phyloP scores from a whole-genome alignment of 2,329 filamentous ascomycete genomes.

The Parascedosporium putredinis region DNA sequence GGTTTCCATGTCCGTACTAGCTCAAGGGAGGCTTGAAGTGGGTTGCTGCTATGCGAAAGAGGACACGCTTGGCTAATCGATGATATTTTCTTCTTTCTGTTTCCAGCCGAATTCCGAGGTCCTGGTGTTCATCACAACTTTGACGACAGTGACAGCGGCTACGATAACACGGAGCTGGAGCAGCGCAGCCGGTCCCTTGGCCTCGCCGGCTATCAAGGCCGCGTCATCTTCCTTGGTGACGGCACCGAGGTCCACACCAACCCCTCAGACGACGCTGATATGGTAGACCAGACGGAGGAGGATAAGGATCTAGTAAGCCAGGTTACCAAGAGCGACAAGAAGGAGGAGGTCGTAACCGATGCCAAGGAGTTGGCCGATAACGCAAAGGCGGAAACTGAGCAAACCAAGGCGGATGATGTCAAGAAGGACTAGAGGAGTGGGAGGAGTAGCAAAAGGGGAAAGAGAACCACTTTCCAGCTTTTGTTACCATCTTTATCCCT shows the following conservation, averaged over 20 bases:
- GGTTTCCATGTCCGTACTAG: no score
- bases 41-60: neutral
- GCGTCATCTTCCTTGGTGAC: conserved; percentile 91
- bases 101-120: conserved; percentile 71
- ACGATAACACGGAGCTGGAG: conserved; percentile 63
- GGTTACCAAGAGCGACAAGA: conserved; percentile 50
- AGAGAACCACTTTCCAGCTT: neutral
- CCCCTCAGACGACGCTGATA: conserved; percentile 70
- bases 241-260: conserved; percentile 87
- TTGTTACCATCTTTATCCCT: no score
- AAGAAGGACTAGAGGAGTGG: neutral
- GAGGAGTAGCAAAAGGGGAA: no score
- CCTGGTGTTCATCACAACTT: conserved; percentile 74
- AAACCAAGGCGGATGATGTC: conserved; percentile 8
- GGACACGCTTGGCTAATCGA: neutral
- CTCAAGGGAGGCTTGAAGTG: no score
- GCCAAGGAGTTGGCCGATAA: conserved; percentile 16
- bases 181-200: conserved; percentile 47
- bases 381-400: conserved; percentile 10
- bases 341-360: conserved; percentile 6
- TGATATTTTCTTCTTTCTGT: conserved; percentile 14
- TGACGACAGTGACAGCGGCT: conserved; percentile 68
- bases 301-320: conserved; percentile 80
- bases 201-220: conserved; percentile 62
- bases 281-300: conserved; percentile 81